phyloP scores from a whole-genome alignment of 139 green algal species.

The Ulvella scutata region DNA sequence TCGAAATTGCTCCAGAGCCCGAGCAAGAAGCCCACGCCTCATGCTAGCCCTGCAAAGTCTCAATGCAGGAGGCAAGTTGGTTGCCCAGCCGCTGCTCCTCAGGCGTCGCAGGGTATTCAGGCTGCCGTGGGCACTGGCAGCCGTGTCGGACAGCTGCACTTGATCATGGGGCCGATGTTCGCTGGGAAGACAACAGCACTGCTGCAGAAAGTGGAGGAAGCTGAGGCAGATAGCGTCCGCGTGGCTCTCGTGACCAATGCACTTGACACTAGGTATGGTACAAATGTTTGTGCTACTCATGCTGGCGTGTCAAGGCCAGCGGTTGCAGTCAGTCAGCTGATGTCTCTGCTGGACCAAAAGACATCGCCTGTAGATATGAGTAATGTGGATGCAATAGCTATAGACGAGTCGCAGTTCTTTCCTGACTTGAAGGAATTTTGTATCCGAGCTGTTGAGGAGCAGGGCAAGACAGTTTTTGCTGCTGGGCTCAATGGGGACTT shows the following conservation, averaged over 20 bases:
- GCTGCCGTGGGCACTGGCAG: too few species aligned
- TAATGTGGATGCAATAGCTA: neutral
- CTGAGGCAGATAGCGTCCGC: neutral
- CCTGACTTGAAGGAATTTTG: neutral
- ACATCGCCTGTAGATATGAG: neutral
- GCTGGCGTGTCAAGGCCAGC: neutral
- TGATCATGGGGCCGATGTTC: constrained; percentile 29
- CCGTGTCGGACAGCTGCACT: constrained; percentile 3
- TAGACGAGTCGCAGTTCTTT: neutral
- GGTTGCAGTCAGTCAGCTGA: neutral
- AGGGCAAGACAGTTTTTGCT: neutral
- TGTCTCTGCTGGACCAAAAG: neutral
- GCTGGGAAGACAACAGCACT: constrained; percentile 18
- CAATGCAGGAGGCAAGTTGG: too few species aligned
- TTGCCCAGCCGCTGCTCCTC: too few species aligned
- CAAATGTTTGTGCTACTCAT: neutral
- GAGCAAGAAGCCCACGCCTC: too few species aligned
- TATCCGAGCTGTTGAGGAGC: neutral
- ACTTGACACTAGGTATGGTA: constrained; percentile 12
- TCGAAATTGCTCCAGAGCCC: too few species aligned
- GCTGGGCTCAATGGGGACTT: neutral
- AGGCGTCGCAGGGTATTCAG: too few species aligned
- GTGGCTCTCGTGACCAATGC: constrained; percentile 5
- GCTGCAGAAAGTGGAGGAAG: neutral
- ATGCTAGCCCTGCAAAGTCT: too few species aligned